Conservation (phyloP, 805 yeast species). For the Blastobotrys chiropterorum region DNA sequence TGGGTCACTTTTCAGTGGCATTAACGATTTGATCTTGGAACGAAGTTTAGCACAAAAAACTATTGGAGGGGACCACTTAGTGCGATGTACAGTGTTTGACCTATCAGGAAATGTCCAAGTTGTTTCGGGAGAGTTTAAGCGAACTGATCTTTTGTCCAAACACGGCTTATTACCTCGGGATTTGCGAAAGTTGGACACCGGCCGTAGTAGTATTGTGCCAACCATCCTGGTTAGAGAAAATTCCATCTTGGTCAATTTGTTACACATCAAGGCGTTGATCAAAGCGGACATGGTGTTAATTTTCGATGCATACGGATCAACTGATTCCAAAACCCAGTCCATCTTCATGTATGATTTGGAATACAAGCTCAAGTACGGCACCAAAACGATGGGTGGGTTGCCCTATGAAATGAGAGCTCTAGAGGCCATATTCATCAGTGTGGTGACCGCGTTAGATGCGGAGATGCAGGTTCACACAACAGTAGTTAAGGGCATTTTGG, state of each 20-base stretch:
- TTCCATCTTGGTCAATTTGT: conserved; percentile 72
- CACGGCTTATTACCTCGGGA: conserved; percentile 86
- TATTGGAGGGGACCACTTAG: conserved; percentile 31
- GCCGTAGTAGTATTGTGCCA: conserved; percentile 80
- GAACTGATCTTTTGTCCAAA: conserved; percentile 61
- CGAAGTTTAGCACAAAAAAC: conserved; percentile 16
- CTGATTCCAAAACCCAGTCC: conserved; percentile 62
- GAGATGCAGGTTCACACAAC: conserved; percentile 84
- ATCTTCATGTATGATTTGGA: conserved; percentile 77
- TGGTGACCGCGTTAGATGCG: conserved; percentile 67
- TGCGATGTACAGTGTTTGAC: conserved; percentile 81
- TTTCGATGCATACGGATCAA: conserved; percentile 65
- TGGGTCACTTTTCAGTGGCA: neutral
- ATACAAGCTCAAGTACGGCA: conserved; percentile 46
- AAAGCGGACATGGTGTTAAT: conserved; percentile 72
- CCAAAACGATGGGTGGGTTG: conserved; percentile 37
- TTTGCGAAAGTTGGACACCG: conserved; percentile 78
- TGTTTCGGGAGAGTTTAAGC: conserved; percentile 66
- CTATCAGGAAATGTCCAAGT: conserved; percentile 58
- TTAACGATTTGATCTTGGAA: conserved; percentile 20
- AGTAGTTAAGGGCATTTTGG: conserved; percentile 64
- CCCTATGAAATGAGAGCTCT: conserved; percentile 90
- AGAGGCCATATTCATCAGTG: conserved; percentile 79
- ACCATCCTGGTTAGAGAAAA: conserved; percentile 72
- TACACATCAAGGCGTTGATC: conserved; percentile 87